A percentile compares a stretch with the other conserved stretches of the same genome.
These are phyloP conservation scores for Metschnikowia arizonensis DNA, from an alignment of 805 yeast species.

Conservation along the genomic window DNA sequence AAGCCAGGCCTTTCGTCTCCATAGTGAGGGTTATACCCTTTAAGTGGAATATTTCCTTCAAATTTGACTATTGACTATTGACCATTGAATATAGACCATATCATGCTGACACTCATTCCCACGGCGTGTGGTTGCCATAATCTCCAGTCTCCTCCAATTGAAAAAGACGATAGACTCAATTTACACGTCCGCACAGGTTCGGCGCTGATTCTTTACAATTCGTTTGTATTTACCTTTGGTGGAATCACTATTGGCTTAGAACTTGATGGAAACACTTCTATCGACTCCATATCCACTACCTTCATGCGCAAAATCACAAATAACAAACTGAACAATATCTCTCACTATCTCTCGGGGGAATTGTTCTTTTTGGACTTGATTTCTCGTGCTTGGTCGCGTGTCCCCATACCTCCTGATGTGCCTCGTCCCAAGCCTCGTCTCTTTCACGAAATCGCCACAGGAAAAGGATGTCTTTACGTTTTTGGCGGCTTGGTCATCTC, in stretches of 20 bases:
- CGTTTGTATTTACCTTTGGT: constrained; percentile 63
- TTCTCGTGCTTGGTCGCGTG: constrained; percentile 54
- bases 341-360: constrained; percentile 56
- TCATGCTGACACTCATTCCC: constrained; percentile 55
- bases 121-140: constrained; percentile 59
- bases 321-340: constrained; percentile 24
- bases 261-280: constrained; percentile 34
- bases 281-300: constrained; percentile 36
- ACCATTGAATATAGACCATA: too few species aligned
- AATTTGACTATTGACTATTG: too few species aligned
- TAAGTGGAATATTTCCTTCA: too few species aligned
- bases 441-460: constrained; percentile 54
- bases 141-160: constrained; percentile 50
- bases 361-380: constrained; percentile 57
- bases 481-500: constrained; percentile 60
- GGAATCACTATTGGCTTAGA: constrained; percentile 61
- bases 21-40: too few species aligned
- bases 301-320: constrained; percentile 29
- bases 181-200: constrained; percentile 68
- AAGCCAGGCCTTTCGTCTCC: too few species aligned
- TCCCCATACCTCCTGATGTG: constrained; percentile 21
- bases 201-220: constrained; percentile 52
- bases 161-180: constrained; percentile 50
- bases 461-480: constrained; percentile 49
- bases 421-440: constrained; percentile 46